phyloP scores from a whole-genome alignment of 2,329 filamentous ascomycete species.

The Fusarium humuli region DNA sequence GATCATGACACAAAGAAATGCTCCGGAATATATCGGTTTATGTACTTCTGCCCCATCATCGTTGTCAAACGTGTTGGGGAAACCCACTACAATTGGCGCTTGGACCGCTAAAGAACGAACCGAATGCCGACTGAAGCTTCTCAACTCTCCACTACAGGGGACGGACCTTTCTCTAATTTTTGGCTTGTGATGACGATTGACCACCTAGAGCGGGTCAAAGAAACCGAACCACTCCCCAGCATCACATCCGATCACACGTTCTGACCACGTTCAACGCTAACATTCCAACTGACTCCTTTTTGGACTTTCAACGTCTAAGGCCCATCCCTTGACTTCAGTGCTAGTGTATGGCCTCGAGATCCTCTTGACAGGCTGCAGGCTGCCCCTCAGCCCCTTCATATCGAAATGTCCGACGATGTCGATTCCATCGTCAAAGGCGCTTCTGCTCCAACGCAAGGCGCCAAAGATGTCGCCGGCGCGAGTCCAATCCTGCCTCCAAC shows the following conservation, averaged over 20 bases:
- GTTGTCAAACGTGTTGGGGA: conserved; percentile 46
- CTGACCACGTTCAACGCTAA: conserved; percentile 37
- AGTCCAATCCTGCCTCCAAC: conserved; percentile 59
- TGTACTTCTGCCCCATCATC: conserved; percentile 15
- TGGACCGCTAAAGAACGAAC: conserved; percentile 11
- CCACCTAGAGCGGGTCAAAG: conserved; percentile 19
- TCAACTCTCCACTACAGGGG: background rate
- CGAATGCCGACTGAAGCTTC: background rate
- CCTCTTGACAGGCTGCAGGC: conserved; percentile 42
- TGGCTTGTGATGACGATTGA: conserved; percentile 41
- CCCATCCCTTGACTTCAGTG: background rate
- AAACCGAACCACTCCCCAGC: conserved; percentile 20
- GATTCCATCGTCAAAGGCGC: conserved; percentile 95
- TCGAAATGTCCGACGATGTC: conserved; percentile 70
- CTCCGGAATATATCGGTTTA: conserved; percentile 46
- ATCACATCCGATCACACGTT: conserved; percentile 19
- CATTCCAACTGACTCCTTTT: conserved; percentile 1
- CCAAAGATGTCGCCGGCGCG: conserved; percentile 54
- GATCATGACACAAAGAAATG: conserved; percentile 1
- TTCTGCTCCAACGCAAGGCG: conserved; percentile 71
- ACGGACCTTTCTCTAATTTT: conserved; percentile 12
- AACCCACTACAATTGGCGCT: conserved; percentile 44
- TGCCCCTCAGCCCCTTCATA: conserved; percentile 37
- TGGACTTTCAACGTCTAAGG: background rate
- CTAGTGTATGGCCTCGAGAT: conserved; percentile 42